Percentiles rank a stretch among this genome's conserved stretches.
phyloP scores from a whole-genome alignment of 345 rosid species.

The Moricandia arvensis region DNA sequence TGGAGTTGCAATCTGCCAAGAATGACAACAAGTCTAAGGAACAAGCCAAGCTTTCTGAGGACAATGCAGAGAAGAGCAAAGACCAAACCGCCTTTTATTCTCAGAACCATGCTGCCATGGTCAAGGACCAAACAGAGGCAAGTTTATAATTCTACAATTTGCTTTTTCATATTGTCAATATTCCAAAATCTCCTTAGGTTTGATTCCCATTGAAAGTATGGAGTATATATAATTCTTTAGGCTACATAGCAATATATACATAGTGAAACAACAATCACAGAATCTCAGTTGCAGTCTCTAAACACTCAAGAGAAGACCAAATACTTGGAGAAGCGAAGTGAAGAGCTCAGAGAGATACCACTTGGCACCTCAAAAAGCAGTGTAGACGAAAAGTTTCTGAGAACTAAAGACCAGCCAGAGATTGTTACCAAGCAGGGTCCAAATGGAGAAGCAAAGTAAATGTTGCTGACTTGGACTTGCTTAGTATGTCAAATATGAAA shows the following conservation, averaged over 20 bases:
- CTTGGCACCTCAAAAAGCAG: conserved; percentile 36
- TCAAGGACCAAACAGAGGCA: background rate
- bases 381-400: conserved; percentile 36
- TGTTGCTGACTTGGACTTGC: background rate
- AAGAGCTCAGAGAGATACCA: conserved; percentile 45
- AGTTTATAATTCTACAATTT: background rate
- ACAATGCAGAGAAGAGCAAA: conserved; percentile 2
- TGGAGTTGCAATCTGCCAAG: conserved; percentile 9
- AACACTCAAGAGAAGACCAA: conserved; percentile 41
- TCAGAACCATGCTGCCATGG: background rate
- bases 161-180: background rate
- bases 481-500: background rate
- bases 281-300: conserved; percentile 43
- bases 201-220: too few species aligned
- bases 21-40: background rate
- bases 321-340: conserved; percentile 41
- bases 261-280: conserved; percentile 22
- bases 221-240: background rate
- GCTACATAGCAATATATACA: background rate
- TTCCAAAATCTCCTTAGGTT: background rate
- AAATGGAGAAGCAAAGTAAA: conserved; percentile 44
- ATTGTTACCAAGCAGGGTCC: background rate
- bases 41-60: conserved; percentile 4
- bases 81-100: conserved; percentile 15
- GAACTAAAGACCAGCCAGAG: conserved; percentile 43